phyloP scores from a whole-genome alignment of 2,329 filamentous ascomycete genomes.

The Ophiosphaerella herpotricha region DNA sequence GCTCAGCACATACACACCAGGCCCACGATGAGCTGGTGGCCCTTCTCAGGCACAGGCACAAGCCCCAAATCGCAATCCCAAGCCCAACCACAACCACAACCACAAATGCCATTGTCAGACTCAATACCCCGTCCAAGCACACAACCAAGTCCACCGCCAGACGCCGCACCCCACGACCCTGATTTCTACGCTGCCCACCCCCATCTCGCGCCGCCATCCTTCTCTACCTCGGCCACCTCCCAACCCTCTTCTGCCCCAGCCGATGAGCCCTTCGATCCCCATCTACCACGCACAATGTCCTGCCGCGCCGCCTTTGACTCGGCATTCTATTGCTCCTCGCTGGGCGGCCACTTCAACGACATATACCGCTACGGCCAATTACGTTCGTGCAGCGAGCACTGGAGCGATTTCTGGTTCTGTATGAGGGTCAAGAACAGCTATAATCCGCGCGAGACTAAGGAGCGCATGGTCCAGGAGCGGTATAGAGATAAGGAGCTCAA shows the following conservation, averaged over 20 bases:
- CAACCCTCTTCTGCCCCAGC: conserved; percentile 11
- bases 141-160: conserved; percentile 22
- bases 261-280: conserved; percentile 26
- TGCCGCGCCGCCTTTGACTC: conserved; percentile 90
- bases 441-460: conserved; percentile 60
- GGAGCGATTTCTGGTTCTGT: conserved; percentile 97
- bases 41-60: conserved; percentile 25
- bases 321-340: conserved; percentile 90
- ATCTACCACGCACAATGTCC: conserved; percentile 79
- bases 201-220: conserved; percentile 48
- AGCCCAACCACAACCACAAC: conserved; percentile 13
- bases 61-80: conserved; percentile 18
- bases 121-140: conserved; percentile 17
- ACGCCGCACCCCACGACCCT: conserved; percentile 52
- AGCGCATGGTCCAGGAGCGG: conserved; percentile 65
- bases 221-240: conserved; percentile 15
- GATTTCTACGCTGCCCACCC: conserved; percentile 60
- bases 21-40: conserved; percentile 27
- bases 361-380: conserved; percentile 85
- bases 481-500: conserved; percentile 70
- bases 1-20: conserved; percentile 1
- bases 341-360: conserved; percentile 89
- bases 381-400: conserved; percentile 78
- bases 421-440: conserved; percentile 76
- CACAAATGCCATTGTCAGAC: conserved; percentile 23